phyloP scores from a whole-genome alignment of 2,329 filamentous ascomycete genomes.

The Pseudogymnoascus sp. region DNA sequence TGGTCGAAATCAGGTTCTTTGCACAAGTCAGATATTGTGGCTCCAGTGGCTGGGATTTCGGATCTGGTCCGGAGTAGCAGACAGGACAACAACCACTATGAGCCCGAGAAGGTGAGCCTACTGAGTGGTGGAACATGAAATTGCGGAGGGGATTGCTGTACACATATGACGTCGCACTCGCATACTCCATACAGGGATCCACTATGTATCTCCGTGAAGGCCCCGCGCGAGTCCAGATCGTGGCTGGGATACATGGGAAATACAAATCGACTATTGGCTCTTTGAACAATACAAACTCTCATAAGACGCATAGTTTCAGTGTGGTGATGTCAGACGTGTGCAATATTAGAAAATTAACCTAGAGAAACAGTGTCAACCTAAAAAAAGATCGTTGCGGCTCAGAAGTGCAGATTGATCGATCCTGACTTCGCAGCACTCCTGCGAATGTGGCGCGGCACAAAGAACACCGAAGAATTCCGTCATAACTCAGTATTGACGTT shows the following conservation, averaged over 20 bases:
- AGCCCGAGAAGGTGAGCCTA: neutral
- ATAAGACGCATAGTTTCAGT: neutral
- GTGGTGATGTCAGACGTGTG: neutral
- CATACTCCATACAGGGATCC: neutral
- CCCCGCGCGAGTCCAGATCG: neutral
- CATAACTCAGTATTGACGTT: neutral
- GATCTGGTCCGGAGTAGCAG: neutral
- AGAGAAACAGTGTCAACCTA: neutral
- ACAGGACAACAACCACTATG: neutral
- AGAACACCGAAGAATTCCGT: neutral
- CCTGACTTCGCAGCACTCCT: neutral
- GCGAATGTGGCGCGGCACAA: neutral
- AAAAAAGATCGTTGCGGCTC: neutral
- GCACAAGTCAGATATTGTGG: neutral
- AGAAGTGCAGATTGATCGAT: neutral
- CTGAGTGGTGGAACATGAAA: neutral
- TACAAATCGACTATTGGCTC: neutral
- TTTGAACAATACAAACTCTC: neutral
- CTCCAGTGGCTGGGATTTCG: neutral
- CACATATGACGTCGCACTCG: neutral
- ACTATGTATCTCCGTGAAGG: neutral
- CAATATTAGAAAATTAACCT: neutral
- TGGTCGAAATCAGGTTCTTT: neutral
- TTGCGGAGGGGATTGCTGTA: neutral
- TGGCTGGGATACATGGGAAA: neutral